Base-by-base conservation (phyloP, 495 filamentous ascomycete genomes). In the Hypoxylon rickii region DNA sequence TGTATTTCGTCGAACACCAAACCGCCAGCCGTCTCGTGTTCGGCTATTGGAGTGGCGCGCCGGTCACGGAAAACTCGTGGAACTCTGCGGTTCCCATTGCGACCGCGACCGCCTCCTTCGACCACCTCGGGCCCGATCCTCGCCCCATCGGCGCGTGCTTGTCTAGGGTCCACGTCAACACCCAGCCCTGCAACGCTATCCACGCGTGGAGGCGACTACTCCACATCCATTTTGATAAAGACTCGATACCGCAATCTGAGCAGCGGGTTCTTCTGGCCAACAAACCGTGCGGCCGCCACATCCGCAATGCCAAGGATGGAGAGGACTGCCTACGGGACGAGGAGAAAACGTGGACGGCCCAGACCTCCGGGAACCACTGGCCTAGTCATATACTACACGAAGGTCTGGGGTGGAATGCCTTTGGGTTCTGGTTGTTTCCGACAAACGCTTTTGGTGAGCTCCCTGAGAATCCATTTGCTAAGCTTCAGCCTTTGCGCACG, bases 361-460 rank as follows among this genome's bases (percentile, higher is more conserved):
- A 41, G 13, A 20, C 15, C 3, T 29, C 10, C 11, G 11, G 7
- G 1, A 13, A 39, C 46, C 13, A 33, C 12, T 12, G 12, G 32
- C 12, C 32, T 3, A 13, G n/a, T 5, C 5, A 12, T 19, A 17
- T 20, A 7, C 36, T 5, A 13, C 4, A n/a, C 2, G 18, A 41
- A 19, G 39, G 1, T 19, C 12, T 7, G 16, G 44, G 48, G 8
- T 10, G 24, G 10, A 31, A 53, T n/a, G 45, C 46, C 21, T 40
- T 63, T 44, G 53, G 59, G 3, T 63, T 63, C 49, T 63, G 59
- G 59, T 32, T 63, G 40, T 63, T 63, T 46, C 59, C 46, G 17
- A 13, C 58, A 12, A 40, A 64, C 26, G 20, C 40, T 21, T 43
- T 43, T 43, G 40, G 40, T 24, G 20, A 19, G 20, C 8, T 43